These are phyloP conservation scores for Apiotrichum sp. DNA, from an alignment of 1,284 basidiomycete genomes.

Conservation along the genomic window DNA sequence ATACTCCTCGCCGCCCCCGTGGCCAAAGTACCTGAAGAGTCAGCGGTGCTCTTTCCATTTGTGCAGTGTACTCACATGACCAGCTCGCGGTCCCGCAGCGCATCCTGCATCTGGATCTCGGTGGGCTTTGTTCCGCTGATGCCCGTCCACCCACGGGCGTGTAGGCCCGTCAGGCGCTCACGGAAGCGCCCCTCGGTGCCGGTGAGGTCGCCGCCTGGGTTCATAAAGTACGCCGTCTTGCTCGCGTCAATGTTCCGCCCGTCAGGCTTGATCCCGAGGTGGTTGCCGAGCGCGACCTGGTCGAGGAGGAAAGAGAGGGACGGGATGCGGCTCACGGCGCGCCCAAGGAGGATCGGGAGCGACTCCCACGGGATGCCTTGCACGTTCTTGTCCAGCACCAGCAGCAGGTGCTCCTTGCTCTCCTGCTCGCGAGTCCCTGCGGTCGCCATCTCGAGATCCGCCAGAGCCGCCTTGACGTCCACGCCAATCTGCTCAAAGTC, in stretches of 20 bases:
- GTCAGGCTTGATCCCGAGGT: constrained; percentile 22
- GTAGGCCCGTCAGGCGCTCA: constrained; percentile 66
- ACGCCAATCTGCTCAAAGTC: constrained; percentile 67
- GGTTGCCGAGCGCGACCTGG: constrained; percentile 59
- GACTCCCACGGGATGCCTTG: constrained; percentile 95
- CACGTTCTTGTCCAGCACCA: constrained; percentile 85
- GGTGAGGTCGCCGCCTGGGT: constrained; percentile 83
- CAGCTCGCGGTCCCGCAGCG: constrained; percentile 65
- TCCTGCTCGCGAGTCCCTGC: constrained; percentile 4
- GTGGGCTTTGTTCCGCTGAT: constrained; percentile 68
- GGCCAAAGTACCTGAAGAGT: constrained; percentile 69
- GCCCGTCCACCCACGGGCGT: constrained; percentile 69
- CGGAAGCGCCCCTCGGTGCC: constrained; percentile 78
- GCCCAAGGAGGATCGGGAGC: constrained; percentile 73
- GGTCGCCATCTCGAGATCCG: constrained; percentile 57
- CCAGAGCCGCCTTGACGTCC: constrained; percentile 52
- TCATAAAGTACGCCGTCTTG: constrained; percentile 78
- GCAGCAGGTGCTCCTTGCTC: constrained; percentile 62
- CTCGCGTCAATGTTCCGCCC: constrained; percentile 55
- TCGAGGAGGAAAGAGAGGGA: constrained; percentile 82
- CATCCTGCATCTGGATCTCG: constrained; percentile 70
- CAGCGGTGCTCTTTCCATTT: constrained; percentile 56
- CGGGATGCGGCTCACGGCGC: constrained; percentile 84
- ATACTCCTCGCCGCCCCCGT: constrained; percentile 93
- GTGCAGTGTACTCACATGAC: constrained; percentile 55